Percentiles rank a stretch among this genome's conserved stretches.
Conservation (phyloP, 768 basidiomycete species). For the Infundibulicybe gibba region DNA sequence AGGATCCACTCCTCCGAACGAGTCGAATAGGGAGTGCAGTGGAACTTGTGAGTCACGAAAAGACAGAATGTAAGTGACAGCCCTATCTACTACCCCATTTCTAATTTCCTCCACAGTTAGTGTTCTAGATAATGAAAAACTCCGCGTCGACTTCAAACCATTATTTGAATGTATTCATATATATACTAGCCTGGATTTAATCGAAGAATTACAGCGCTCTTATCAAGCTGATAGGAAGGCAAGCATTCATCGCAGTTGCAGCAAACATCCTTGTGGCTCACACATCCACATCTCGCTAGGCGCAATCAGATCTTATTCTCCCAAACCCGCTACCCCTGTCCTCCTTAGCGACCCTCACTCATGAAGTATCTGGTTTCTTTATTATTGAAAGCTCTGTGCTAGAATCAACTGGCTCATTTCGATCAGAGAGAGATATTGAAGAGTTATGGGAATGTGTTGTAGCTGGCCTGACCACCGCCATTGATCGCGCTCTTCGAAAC, state of each 20-base stretch:
- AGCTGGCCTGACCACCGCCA: constrained; percentile 63
- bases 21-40: constrained; percentile 89
- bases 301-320: constrained; percentile 95
- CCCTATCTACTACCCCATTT: constrained; percentile 5
- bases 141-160: constrained; percentile 91
- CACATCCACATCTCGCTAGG: constrained; percentile 41
- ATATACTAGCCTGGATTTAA: constrained; percentile 86
- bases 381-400: constrained; percentile 94
- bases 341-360: constrained; percentile 72
- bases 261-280: no score
- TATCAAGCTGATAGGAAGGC: constrained; percentile 98
- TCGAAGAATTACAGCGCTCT: constrained; percentile 84
- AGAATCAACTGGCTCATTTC: constrained; percentile 82
- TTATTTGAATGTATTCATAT: constrained; percentile 97
- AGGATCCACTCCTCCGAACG: constrained; percentile 71
- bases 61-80: constrained; percentile 78
- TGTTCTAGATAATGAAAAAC: constrained; percentile 85
- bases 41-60: constrained; percentile 89
- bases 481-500: constrained; percentile 66
- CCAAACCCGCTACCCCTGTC: constrained; percentile 65
- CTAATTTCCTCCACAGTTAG: constrained; percentile 53
- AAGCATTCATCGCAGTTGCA: constrained; percentile 5
- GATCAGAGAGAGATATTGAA: constrained; percentile 89
- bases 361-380: constrained; percentile 97
- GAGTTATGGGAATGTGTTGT: constrained; percentile 93